These are phyloP conservation scores for Coemansia sp. DNA, from an alignment of 192 early-diverging fungal genomes.

Conservation along the genomic window DNA sequence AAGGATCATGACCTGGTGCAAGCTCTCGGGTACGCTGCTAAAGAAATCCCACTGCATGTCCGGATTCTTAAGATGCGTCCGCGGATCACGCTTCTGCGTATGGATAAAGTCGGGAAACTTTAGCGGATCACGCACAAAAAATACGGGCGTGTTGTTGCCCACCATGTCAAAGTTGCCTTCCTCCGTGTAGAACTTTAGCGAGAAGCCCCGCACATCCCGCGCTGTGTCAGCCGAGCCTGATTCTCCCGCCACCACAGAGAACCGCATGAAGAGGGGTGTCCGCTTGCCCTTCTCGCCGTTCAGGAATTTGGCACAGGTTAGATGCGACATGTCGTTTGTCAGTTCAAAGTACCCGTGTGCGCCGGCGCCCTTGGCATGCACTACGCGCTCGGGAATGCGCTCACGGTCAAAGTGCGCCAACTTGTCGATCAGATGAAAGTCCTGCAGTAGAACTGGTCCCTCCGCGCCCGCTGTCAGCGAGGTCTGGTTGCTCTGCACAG, in stretches of 20 bases:
- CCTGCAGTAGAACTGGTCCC: constrained; percentile 55
- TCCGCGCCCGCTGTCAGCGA: constrained; percentile 55
- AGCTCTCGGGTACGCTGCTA: constrained; percentile 51
- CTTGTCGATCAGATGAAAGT: constrained; percentile 55
- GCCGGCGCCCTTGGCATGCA: constrained; percentile 54
- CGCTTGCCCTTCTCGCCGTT: constrained; percentile 55
- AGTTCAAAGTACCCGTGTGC: constrained; percentile 69
- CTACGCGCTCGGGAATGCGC: constrained; percentile 54
- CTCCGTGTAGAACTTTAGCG: constrained; percentile 70
- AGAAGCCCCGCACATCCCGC: constrained; percentile 66
- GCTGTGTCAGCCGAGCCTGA: constrained; percentile 60
- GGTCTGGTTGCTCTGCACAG: constrained; percentile 63
- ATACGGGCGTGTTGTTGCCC: constrained; percentile 74
- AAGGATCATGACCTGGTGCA: constrained; percentile 57
- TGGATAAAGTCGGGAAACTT: constrained; percentile 52
- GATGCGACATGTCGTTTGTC: constrained; percentile 60
- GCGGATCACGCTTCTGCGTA: constrained; percentile 68
- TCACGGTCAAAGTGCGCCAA: constrained; percentile 56
- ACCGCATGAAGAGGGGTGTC: constrained; percentile 62
- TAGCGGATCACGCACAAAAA: constrained; percentile 70
- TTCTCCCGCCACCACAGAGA: constrained; percentile 61
- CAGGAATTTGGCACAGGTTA: constrained; percentile 63
- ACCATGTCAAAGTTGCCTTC: constrained; percentile 79
- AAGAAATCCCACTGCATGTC: constrained; percentile 56
- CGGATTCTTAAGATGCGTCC: constrained; percentile 49